Percentiles rank a stretch among this genome's conserved stretches.
Conservation (phyloP, 176 grass and related monocot genomes). For the Puya raimondii region DNA sequence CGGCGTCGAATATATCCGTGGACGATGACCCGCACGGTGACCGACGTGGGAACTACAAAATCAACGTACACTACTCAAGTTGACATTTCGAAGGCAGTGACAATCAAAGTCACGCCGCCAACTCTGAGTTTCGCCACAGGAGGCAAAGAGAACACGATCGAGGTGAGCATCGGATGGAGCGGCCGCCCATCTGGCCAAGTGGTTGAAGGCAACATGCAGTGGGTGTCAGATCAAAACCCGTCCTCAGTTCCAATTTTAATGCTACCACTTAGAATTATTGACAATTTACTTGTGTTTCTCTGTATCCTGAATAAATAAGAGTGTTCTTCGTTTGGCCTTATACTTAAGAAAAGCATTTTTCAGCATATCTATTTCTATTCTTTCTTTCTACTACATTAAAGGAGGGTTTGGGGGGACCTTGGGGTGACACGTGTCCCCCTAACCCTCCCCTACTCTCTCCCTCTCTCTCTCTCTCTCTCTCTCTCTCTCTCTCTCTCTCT, state of each 20-base stretch:
- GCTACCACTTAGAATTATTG: too few relatives aligned
- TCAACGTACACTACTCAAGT: slow-evolving; percentile 15
- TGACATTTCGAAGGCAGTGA: slow-evolving; percentile 22
- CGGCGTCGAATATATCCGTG: not conserved
- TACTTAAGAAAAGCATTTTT: too few relatives aligned
- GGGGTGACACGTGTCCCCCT: slow-evolving; percentile 1
- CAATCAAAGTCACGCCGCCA: slow-evolving; percentile 5
- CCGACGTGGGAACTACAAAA: slow-evolving; percentile 15
- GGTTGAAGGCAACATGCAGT: too few relatives aligned
- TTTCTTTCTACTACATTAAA: slow-evolving; percentile 15
- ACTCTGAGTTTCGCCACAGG: slow-evolving; percentile 28
- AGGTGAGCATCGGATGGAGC: slow-evolving; percentile 29
- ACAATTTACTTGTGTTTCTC: too few relatives aligned
- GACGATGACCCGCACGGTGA: slow-evolving; percentile 25
- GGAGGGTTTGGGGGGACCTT: slow-evolving; percentile 15
- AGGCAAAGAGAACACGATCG: slow-evolving; percentile 26
- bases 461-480: too few relatives aligned
- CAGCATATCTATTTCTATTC: too few relatives aligned
- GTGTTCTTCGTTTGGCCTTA: too few relatives aligned
- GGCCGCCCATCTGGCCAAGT: not conserved
- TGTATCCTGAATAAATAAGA: too few relatives aligned
- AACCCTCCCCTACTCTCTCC: too few relatives aligned
- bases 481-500: accelerated
- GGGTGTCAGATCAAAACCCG: too few relatives aligned
- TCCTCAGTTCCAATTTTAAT: too few relatives aligned